These are phyloP conservation scores for Penicillium atrosanguineum DNA, from an alignment of 495 filamentous ascomycete genomes.

Conservation along the genomic window DNA sequence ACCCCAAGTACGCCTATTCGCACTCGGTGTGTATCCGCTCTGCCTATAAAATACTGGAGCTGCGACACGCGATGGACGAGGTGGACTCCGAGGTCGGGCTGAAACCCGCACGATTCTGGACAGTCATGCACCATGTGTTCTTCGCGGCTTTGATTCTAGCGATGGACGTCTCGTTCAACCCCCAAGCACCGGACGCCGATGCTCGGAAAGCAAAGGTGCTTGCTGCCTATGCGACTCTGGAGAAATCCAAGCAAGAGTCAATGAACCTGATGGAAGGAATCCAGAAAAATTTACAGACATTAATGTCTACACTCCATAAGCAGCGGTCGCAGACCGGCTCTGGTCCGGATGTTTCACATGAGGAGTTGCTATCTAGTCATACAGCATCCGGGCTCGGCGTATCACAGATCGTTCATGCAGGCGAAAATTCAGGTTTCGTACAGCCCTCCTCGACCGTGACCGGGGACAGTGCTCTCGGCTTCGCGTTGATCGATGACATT, in stretches of 20 bases:
- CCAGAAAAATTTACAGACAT: constrained; percentile 28
- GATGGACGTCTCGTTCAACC: constrained; percentile 29
- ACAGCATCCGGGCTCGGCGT: not conserved
- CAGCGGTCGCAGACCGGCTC: constrained; percentile 1
- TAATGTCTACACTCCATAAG: constrained; percentile 25
- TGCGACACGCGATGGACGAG: constrained; percentile 28
- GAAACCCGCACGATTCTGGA: constrained; percentile 21
- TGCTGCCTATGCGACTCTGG: constrained; percentile 21
- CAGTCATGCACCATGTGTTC: constrained; percentile 27
- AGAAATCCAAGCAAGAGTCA: constrained; percentile 24
- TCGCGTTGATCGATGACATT: constrained; percentile 10
- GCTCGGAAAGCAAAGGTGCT: constrained; percentile 23
- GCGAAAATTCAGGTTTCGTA: not conserved
- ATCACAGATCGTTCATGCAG: not conserved
- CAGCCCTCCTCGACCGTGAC: constrained; percentile 1
- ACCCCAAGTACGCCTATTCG: constrained; percentile 29
- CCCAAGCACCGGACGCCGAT: constrained; percentile 19
- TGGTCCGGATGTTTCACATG: not conserved
- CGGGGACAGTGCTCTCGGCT: not conserved
- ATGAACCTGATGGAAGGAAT: constrained; percentile 18
- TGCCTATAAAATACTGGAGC: constrained; percentile 25
- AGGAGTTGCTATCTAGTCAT: not conserved
- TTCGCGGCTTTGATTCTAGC: constrained; percentile 30
- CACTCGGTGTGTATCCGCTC: constrained; percentile 25
- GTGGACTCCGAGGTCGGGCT: constrained; percentile 8